Conservation (phyloP, 2,329 filamentous ascomycete genomes). For the Juglanconis juglandina region DNA sequence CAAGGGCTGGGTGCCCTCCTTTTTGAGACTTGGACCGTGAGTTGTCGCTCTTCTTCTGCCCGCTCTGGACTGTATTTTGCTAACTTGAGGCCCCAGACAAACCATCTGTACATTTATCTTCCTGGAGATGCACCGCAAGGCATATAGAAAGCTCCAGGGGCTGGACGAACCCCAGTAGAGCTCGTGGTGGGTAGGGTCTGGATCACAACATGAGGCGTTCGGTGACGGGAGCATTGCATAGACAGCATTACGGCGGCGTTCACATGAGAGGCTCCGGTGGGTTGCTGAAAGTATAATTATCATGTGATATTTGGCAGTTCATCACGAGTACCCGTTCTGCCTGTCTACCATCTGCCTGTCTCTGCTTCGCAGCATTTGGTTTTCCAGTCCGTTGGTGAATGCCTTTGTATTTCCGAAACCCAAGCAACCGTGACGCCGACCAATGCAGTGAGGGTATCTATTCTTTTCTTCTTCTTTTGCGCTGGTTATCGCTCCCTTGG, state of each 20-base stretch:
- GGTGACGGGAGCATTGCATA: not conserved
- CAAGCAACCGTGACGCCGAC: constrained; percentile 13
- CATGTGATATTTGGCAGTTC: not conserved
- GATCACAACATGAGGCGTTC: not conserved
- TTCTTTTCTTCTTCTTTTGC: not conserved
- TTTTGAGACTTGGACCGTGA: constrained; percentile 62
- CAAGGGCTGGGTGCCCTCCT: constrained; percentile 82
- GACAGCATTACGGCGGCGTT: constrained; percentile 4
- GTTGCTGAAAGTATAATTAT: not conserved
- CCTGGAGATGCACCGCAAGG: constrained; percentile 79
- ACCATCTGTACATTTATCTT: constrained; percentile 86
- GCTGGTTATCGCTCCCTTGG: not conserved
- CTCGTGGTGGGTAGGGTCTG: not conserved
- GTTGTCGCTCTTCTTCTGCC: constrained; percentile 27
- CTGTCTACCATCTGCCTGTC: not conserved
- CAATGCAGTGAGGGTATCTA: constrained; percentile 16
- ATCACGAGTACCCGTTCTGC: not conserved
- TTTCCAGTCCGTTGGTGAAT: constrained; percentile 6
- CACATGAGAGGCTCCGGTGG: constrained; percentile 2
- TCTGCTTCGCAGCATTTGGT: not conserved
- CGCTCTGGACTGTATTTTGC: not conserved
- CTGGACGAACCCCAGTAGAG: constrained; percentile 31
- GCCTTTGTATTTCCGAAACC: constrained; percentile 3
- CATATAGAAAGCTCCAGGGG: constrained; percentile 58
- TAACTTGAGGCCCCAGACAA: constrained; percentile 46